Percentiles rank a stretch among this genome's conserved stretches.
Conservation (phyloP, 2,329 filamentous ascomycete species). For the Colletotrichum acutatum region DNA sequence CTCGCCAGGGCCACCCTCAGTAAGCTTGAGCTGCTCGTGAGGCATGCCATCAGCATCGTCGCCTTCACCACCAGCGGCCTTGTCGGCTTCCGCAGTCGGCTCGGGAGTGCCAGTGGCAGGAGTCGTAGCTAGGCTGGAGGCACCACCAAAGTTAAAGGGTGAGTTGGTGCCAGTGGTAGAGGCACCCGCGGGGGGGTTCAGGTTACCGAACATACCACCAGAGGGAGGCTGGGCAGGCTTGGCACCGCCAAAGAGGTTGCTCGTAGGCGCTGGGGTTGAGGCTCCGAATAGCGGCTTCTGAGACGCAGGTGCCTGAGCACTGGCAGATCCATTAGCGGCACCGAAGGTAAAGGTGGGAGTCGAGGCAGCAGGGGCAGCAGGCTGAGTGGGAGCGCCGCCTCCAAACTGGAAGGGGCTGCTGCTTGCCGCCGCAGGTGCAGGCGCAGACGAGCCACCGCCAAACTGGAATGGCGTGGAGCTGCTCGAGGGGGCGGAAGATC, state of each 20-base stretch:
- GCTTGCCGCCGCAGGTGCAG: conserved; percentile 29
- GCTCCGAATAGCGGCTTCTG: conserved; percentile 25
- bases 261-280: conserved; percentile 24
- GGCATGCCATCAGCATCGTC: conserved; percentile 67
- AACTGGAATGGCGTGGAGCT: conserved; percentile 51
- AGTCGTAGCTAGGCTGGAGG: conserved; percentile 70
- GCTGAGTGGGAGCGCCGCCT: conserved; percentile 17
- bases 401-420: conserved; percentile 37
- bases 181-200: conserved; percentile 54
- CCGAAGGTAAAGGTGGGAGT: conserved; percentile 40
- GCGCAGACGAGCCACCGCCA: conserved; percentile 42
- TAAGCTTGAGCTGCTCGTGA: conserved; percentile 77
- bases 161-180: conserved; percentile 62
- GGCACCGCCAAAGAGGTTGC: conserved; percentile 35
- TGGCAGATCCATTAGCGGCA: conserved; percentile 14
- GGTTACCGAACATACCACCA: conserved; percentile 48
- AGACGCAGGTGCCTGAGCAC: conserved; percentile 23
- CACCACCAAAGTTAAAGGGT: conserved; percentile 66
- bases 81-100: conserved; percentile 56
- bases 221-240: conserved; percentile 38
- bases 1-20: conserved; percentile 73
- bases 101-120: conserved; percentile 69
- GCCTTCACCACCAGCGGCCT: conserved; percentile 36
- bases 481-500: conserved; percentile 35
- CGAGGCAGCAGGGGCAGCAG: conserved; percentile 26